phyloP scores from a whole-genome alignment of 352 stramenopile species.

The Pythium brassicae region DNA sequence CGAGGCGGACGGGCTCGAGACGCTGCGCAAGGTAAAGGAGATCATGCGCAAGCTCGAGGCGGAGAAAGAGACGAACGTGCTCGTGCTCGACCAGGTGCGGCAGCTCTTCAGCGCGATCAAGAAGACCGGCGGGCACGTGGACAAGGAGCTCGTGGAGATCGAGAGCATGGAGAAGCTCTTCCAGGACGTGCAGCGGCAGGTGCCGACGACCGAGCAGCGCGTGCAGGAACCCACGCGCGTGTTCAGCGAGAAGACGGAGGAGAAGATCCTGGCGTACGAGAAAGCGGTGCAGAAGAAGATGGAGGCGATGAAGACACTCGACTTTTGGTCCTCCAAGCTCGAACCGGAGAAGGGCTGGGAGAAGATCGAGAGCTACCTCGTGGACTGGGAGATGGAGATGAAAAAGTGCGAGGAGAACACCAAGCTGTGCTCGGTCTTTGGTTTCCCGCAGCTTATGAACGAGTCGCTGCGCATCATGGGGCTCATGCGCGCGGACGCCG shows the following conservation, averaged over 20 bases:
- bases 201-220: slow-evolving; percentile 71
- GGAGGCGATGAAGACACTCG: slow-evolving; percentile 72
- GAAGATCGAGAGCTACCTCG: slow-evolving; percentile 79
- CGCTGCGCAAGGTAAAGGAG: slow-evolving; percentile 79
- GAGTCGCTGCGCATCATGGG: slow-evolving; percentile 84
- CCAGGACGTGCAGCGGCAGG: slow-evolving; percentile 71
- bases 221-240: slow-evolving; percentile 74
- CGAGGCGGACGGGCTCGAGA: slow-evolving; percentile 74
- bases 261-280: slow-evolving; percentile 92
- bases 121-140: slow-evolving; percentile 69
- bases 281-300: slow-evolving; percentile 83
- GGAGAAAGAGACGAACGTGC: slow-evolving; percentile 60
- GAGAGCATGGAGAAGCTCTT: slow-evolving; percentile 85
- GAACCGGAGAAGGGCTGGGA: slow-evolving; percentile 78
- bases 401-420: slow-evolving; percentile 90
- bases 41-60: slow-evolving; percentile 76
- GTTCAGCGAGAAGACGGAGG: slow-evolving; percentile 91
- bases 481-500: slow-evolving; percentile 78
- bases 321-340: slow-evolving; percentile 81
- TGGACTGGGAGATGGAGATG: slow-evolving; percentile 87
- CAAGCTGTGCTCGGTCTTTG: slow-evolving; percentile 92
- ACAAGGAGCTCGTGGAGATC: slow-evolving; percentile 80
- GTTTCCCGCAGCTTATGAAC: slow-evolving; percentile 93
- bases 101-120: slow-evolving; percentile 81
- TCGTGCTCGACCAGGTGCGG: slow-evolving; percentile 74